Evolutionary conservation across 805 yeast genomes (phyloP), one percentile per base, ranked within the genome.

Genomic region (Candida krabiensis): DNA sequence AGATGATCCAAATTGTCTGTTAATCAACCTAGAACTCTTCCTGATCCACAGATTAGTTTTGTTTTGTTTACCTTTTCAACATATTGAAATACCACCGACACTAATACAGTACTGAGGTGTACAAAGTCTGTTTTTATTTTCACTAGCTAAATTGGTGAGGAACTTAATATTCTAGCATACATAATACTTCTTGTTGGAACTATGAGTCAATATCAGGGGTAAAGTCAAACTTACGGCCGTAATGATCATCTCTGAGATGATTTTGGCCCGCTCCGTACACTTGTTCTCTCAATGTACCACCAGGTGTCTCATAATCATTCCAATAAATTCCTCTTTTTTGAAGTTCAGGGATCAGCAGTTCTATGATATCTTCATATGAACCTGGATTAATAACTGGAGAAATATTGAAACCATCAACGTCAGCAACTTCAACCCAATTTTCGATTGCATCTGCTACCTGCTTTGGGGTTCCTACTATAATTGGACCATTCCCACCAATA

Each of bases 401-500:
- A 28, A 70, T 48, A 40, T 70, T 70, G 49, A 69, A 68, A 1
- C 75, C 75, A 44, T 70, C 75, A 22, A 70, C 58, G 34, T 61
- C 71, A 13, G 66, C 60, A 14, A 58, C 53, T 9, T 62, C 61
- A 9, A 63, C 65, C 66, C 70, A 70, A 28, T 51, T 38, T 40
- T 67, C 65, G 19, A 70, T 54, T 42, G 56, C 58, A 35, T 69
- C 69, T 6, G 70, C 71, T 19, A 70, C 69, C 28, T 61, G 59
- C 9, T 42, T 35, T 5, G 69, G 56, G 16, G 62, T 58, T 1
- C 75, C 75, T 21, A 54, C 55, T 19, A 64, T 44, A 9, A 38
- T 38, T 12, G 60, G 55, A 13, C 70, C 70, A 16, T 61, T 43
- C 5, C 64, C 64, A 17, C 44, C 44, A 22, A 41, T 38, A n/a